These are phyloP conservation scores for Claviceps purpurea DNA, from an alignment of 2,329 filamentous ascomycete genomes.

Conservation along the genomic window DNA sequence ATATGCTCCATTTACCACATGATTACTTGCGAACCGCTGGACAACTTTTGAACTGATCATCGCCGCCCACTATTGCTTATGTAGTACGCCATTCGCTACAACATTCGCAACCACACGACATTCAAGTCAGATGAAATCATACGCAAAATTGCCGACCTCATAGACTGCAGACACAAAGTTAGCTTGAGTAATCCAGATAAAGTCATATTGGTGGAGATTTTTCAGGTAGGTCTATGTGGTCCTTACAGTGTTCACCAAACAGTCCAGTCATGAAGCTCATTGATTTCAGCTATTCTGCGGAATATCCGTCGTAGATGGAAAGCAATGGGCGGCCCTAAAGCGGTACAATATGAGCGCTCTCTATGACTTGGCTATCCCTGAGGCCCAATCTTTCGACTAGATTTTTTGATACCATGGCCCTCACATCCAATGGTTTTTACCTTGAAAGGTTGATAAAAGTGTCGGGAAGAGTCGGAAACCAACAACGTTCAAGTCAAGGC, in stretches of 20 bases:
- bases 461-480: no score
- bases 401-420: no score
- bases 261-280: not conserved
- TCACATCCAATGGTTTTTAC: no score
- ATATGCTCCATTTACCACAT: constrained; percentile 13
- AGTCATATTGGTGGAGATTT: constrained; percentile 68
- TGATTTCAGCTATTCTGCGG: constrained; percentile 52
- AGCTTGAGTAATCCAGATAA: constrained; percentile 67
- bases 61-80: not conserved
- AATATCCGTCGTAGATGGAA: constrained; percentile 61
- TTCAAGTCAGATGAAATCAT: constrained; percentile 59
- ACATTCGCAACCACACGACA: constrained; percentile 57
- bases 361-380: constrained; percentile 27
- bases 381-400: not conserved
- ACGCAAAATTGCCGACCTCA: constrained; percentile 51
- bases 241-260: not conserved
- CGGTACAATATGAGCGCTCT: constrained; percentile 68
- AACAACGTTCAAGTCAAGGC: no score
- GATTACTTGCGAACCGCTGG: not conserved
- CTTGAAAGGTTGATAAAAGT: no score
- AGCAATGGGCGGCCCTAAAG: constrained; percentile 60
- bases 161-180: constrained; percentile 58
- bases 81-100: constrained; percentile 76
- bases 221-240: constrained; percentile 42
- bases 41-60: not conserved